Percentiles rank a stretch among this genome's conserved stretches.
phyloP scores from a whole-genome alignment of 169 alveolate genomes.

The Ichthyophthirius multifiliis region DNA sequence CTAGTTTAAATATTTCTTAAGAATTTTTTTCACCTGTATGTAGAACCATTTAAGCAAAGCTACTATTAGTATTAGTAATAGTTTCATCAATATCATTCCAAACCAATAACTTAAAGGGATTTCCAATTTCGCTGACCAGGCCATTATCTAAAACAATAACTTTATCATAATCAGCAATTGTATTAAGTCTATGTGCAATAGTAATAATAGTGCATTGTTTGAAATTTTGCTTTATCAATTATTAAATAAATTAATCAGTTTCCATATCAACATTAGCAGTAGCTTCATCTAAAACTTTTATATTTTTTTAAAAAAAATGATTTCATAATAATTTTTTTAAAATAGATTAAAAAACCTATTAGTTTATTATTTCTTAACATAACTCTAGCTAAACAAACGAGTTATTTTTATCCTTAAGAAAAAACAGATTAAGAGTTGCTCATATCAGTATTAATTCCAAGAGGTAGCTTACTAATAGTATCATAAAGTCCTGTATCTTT shows the following conservation, averaged over 20 bases:
- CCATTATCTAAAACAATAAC: conserved; percentile 53
- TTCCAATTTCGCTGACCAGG: conserved; percentile 37
- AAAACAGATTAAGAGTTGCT: conserved; percentile 22
- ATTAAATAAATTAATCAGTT: conserved; percentile 72
- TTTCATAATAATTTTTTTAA: neutral
- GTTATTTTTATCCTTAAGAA: conserved; percentile 79
- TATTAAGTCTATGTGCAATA: conserved; percentile 87
- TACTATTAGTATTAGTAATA: neutral
- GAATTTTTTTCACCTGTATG: conserved; percentile 31
- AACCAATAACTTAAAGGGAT: conserved; percentile 40
- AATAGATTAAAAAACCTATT: neutral
- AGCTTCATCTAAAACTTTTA: conserved; percentile 85
- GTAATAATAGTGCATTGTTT: conserved; percentile 78
- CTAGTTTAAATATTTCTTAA: neutral
- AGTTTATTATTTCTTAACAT: conserved; percentile 70
- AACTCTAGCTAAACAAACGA: conserved; percentile 82
- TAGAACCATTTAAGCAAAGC: conserved; percentile 29
- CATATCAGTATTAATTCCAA: conserved; percentile 37
- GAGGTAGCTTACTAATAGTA: neutral
- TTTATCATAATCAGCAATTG: conserved; percentile 79
- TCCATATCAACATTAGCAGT: conserved; percentile 87
- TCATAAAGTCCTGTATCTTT: conserved; percentile 47
- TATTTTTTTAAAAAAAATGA: conserved; percentile 63
- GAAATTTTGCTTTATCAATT: conserved; percentile 63
- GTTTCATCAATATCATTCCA: neutral